These are phyloP conservation scores for Comarum palustre DNA, from an alignment of 306 rosid species.

Conservation along the genomic window DNA sequence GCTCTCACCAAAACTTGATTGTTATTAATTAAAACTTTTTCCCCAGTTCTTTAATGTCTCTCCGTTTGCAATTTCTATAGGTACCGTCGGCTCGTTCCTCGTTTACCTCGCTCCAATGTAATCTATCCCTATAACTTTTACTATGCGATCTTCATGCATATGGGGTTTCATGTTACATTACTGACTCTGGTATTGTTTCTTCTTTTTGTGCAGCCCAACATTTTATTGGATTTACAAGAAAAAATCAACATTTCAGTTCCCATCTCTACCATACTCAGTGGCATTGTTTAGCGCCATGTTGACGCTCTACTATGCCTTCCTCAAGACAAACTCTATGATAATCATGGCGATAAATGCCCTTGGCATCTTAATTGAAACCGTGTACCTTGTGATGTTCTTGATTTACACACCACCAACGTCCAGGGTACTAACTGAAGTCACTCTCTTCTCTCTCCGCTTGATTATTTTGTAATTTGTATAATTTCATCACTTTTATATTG, in stretches of 20 bases:
- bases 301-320: slow-evolving; percentile 40
- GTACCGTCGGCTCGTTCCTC: slow-evolving; percentile 28
- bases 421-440: slow-evolving; percentile 24
- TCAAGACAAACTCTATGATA: slow-evolving; percentile 24
- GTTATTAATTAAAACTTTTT: neutral
- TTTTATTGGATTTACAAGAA: slow-evolving; percentile 31
- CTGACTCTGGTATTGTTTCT: neutral
- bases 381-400: slow-evolving; percentile 26
- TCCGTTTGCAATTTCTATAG: slow-evolving; percentile 5
- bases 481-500: neutral
- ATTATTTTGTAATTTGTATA: neutral
- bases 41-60: neutral
- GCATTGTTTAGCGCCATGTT: slow-evolving; percentile 39
- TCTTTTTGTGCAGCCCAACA: slow-evolving; percentile 27
- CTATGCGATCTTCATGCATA: neutral
- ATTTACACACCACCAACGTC: slow-evolving; percentile 21
- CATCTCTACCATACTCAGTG: slow-evolving; percentile 37
- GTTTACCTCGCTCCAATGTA: slow-evolving; percentile 44
- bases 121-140: neutral
- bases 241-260: slow-evolving; percentile 37
- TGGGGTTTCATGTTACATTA: neutral
- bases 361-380: slow-evolving; percentile 26
- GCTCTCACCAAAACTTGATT: neutral
- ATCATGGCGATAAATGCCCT: slow-evolving; percentile 34
- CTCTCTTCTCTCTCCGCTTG: neutral